A percentile compares a stretch with the other conserved stretches of the same genome.
These are phyloP conservation scores for Diaporthe destruens DNA, from an alignment of 2,329 filamentous ascomycete species.

Conservation along the genomic window DNA sequence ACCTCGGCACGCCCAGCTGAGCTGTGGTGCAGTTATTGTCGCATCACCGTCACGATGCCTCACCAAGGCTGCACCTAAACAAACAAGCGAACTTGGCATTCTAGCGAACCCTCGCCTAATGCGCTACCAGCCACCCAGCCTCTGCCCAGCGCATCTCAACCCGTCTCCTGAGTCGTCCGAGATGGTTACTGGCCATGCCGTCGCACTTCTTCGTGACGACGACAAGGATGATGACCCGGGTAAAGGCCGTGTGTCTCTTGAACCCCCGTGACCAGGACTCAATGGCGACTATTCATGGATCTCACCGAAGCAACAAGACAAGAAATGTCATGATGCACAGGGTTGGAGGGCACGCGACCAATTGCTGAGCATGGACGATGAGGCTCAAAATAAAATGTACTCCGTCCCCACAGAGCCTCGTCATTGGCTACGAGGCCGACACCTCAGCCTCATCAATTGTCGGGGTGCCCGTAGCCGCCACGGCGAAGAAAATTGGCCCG, in stretches of 20 bases:
- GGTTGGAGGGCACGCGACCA: constrained; percentile 3
- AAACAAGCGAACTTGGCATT: constrained; percentile 25
- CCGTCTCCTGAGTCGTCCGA: constrained; percentile 18
- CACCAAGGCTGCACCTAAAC: constrained; percentile 14
- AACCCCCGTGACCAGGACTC: neutral
- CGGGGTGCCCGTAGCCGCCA: constrained; percentile 30
- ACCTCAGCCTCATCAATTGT: constrained; percentile 36
- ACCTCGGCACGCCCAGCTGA: constrained; percentile 13
- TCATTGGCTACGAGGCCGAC: constrained; percentile 18
- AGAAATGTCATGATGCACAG: neutral
- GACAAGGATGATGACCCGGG: neutral
- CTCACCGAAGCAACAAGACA: neutral
- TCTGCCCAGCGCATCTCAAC: neutral
- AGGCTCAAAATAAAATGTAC: constrained; percentile 24
- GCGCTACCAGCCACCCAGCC: constrained; percentile 5
- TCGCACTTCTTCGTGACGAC: neutral
- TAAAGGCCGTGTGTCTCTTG: neutral
- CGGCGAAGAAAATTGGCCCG: constrained; percentile 23
- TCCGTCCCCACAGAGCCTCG: constrained; percentile 20
- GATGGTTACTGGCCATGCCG: neutral
- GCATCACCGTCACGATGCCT: constrained; percentile 29
- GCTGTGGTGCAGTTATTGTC: constrained; percentile 18
- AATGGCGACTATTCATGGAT: constrained; percentile 36
- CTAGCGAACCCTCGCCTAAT: constrained; percentile 1
- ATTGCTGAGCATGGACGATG: constrained; percentile 6